Evolutionary conservation across 1,139 yeast genomes (phyloP).

Genomic region (Blastobotrys illinoisensis): DNA sequence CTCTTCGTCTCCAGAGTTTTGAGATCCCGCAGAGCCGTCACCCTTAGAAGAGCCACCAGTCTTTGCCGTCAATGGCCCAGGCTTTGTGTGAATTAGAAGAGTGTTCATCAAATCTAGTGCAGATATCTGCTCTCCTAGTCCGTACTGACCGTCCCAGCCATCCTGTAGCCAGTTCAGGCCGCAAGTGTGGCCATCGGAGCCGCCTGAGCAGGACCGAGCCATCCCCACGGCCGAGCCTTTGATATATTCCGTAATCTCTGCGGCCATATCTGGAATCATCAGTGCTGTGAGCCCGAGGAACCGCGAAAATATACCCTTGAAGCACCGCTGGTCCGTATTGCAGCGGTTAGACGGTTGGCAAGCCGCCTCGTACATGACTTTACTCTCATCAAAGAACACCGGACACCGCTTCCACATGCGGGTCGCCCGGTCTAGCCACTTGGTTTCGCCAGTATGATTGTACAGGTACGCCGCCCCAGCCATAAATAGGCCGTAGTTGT

Average conservation of each 20-base stretch:
- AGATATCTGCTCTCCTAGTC: constrained; percentile 89
- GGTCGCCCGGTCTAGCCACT: constrained; percentile 55
- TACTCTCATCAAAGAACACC: constrained; percentile 50
- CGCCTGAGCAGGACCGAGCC: constrained; percentile 79
- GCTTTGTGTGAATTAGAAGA: constrained; percentile 46
- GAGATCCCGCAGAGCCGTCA: constrained; percentile 31
- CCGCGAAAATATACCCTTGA: constrained; percentile 76
- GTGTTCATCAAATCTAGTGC: constrained; percentile 76
- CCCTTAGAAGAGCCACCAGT: constrained; percentile 51
- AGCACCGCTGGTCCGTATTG: constrained; percentile 85
- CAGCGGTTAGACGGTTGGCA: constrained; percentile 63
- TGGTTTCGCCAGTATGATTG: constrained; percentile 60
- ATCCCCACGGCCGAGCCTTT: constrained; percentile 70
- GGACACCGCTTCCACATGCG: constrained; percentile 42
- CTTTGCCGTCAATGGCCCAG: constrained; percentile 35
- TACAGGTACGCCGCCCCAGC: constrained; percentile 81
- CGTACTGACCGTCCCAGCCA: constrained; percentile 74
- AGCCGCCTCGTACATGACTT: constrained; percentile 72
- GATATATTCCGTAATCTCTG: constrained; percentile 47
- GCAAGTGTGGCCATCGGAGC: constrained; percentile 84
- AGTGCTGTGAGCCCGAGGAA: constrained; percentile 70
- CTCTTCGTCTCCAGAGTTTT: constrained; percentile 13
- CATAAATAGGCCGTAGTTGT: constrained; percentile 75
- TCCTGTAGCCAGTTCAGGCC: constrained; percentile 70
- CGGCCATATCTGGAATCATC: constrained; percentile 59